These are phyloP conservation scores for Fraxinus velutina DNA, from an alignment of 305 asterid species.

Conservation along the genomic window DNA sequence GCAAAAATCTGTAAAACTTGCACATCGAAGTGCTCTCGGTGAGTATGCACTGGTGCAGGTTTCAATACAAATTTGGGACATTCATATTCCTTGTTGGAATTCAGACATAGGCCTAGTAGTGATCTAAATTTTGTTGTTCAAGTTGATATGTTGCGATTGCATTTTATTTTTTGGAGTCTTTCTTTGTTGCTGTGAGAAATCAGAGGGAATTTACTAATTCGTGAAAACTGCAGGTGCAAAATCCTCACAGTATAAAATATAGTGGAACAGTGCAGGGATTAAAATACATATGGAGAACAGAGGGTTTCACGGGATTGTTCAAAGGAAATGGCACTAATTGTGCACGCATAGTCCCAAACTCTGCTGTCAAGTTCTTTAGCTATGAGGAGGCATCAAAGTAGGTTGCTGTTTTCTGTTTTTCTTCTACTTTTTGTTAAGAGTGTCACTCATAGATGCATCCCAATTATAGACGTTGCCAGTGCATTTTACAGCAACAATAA, in stretches of 20 bases:
- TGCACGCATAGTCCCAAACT: slow-evolving; percentile 88
- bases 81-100: neutral
- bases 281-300: slow-evolving; percentile 83
- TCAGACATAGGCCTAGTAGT: neutral
- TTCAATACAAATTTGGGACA: neutral
- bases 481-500: neutral
- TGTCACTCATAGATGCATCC: neutral
- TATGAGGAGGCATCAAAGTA: slow-evolving; percentile 95
- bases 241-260: slow-evolving; percentile 79
- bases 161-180: neutral
- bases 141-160: neutral
- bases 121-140: neutral
- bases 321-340: slow-evolving; percentile 92
- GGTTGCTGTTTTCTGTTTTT: slow-evolving; percentile 4
- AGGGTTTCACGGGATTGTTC: slow-evolving; percentile 79
- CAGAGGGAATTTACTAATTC: neutral
- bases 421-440: neutral
- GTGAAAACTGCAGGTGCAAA: slow-evolving; percentile 62
- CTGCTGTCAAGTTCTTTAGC: slow-evolving; percentile 93
- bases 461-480: neutral
- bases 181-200: neutral
- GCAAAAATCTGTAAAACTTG: neutral
- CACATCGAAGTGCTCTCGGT: neutral
- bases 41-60: neutral
- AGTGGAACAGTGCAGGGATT: slow-evolving; percentile 83